Conservation (phyloP, 2,329 filamentous ascomycete species). For the Cercospora zeae-maydis region DNA sequence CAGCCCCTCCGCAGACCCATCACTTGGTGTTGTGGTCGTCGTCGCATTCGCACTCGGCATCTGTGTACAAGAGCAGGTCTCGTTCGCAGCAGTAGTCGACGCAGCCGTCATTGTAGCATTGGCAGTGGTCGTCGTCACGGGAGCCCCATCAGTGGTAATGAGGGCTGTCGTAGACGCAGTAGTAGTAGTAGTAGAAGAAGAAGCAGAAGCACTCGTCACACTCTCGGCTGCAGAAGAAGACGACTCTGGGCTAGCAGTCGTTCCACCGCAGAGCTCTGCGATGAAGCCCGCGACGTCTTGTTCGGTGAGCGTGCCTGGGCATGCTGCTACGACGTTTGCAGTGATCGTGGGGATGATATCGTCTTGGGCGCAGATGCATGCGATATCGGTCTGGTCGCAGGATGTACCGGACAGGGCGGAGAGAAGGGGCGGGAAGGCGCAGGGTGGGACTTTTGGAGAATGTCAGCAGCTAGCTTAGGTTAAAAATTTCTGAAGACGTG, state of each 20-base stretch:
- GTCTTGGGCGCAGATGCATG: constrained; percentile 20
- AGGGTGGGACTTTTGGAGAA: constrained; percentile 15
- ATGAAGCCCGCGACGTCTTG: constrained; percentile 9
- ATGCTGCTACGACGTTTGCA: constrained; percentile 13
- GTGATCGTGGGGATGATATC: constrained; percentile 14
- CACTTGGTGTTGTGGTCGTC: neutral
- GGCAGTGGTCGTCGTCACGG: neutral
- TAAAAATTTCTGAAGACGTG: neutral
- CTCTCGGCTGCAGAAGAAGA: neutral
- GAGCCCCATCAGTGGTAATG: constrained; percentile 3
- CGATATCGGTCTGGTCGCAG: constrained; percentile 15
- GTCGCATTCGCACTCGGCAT: neutral
- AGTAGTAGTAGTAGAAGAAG: neutral
- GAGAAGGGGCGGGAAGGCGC: constrained; percentile 18
- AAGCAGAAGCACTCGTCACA: neutral
- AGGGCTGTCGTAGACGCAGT: neutral
- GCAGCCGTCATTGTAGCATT: neutral
- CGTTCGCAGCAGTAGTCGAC: neutral
- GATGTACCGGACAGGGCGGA: constrained; percentile 14
- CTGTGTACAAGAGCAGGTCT: neutral
- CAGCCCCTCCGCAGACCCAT: constrained; percentile 7
- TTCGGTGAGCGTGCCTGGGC: constrained; percentile 9
- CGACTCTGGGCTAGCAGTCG: neutral
- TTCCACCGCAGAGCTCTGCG: constrained; percentile 2
- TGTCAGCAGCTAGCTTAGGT: neutral